A percentile compares a stretch with the other conserved stretches of the same genome.
phyloP scores from a whole-genome alignment of 2,329 filamentous ascomycete species.

The Tolypocladium nubicola region DNA sequence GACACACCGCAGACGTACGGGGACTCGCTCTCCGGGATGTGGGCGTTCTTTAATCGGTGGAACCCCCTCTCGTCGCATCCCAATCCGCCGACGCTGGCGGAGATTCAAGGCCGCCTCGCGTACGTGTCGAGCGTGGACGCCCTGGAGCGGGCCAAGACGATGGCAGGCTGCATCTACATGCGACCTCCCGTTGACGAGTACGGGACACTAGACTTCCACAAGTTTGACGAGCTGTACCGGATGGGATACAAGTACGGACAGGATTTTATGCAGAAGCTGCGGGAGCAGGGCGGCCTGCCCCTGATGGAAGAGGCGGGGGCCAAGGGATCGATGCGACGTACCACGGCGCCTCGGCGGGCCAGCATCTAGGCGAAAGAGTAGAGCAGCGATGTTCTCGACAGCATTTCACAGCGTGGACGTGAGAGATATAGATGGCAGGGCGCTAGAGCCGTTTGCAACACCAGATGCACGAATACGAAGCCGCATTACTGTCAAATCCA shows the following conservation, averaged over 20 bases:
- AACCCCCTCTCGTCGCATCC: slow-evolving; percentile 84
- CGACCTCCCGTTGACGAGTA: slow-evolving; percentile 88
- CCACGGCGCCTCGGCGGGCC: slow-evolving; percentile 68
- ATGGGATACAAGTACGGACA: slow-evolving; percentile 81
- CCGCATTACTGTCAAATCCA: neutral
- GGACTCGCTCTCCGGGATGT: slow-evolving; percentile 87
- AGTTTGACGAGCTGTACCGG: slow-evolving; percentile 93
- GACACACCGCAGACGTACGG: slow-evolving; percentile 86
- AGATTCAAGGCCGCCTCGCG: slow-evolving; percentile 89
- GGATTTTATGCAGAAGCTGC: slow-evolving; percentile 66
- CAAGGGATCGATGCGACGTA: slow-evolving; percentile 65
- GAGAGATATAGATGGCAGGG: neutral
- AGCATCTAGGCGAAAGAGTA: slow-evolving; percentile 47
- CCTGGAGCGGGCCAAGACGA: slow-evolving; percentile 83
- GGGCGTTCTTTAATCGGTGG: slow-evolving; percentile 93
- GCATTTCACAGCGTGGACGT: neutral
- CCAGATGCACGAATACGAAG: neutral
- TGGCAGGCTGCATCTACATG: slow-evolving; percentile 91
- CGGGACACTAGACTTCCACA: slow-evolving; percentile 89
- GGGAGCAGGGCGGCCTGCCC: slow-evolving; percentile 66
- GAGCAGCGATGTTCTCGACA: neutral
- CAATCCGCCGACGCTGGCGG: slow-evolving; percentile 87
- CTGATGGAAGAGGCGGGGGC: slow-evolving; percentile 63
- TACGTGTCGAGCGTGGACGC: slow-evolving; percentile 95
- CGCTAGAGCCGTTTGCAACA: neutral